A percentile compares a stretch with the other conserved stretches of the same genome.
These are phyloP conservation scores for Candida sanyiensis DNA, from an alignment of 805 yeast species.

Conservation along the genomic window DNA sequence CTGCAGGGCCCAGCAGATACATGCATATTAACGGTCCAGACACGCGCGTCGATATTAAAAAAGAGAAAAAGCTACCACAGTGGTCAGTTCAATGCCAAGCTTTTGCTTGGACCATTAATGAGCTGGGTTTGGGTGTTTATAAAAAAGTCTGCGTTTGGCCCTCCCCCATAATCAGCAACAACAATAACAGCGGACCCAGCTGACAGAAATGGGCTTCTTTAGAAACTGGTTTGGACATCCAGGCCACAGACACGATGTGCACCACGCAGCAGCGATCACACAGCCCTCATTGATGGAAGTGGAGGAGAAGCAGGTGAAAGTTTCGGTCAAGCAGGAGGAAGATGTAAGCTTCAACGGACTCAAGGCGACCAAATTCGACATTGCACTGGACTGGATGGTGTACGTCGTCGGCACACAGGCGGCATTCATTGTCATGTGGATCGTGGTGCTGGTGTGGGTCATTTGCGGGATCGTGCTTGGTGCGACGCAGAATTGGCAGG, in stretches of 20 bases:
- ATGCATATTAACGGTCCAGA: too few species aligned
- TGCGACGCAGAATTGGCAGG: conserved; percentile 9
- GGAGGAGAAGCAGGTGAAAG: background rate
- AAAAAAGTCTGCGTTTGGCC: too few species aligned
- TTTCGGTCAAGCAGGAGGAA: conserved; percentile 1
- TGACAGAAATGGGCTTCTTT: conserved; percentile 5
- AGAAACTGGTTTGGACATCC: conserved; percentile 7
- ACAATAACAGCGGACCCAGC: background rate
- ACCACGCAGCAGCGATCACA: background rate
- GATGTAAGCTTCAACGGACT: conserved; percentile 11
- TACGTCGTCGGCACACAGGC: conserved; percentile 8
- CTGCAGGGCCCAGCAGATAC: too few species aligned
- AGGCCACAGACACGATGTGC: conserved; percentile 5
- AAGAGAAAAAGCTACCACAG: too few species aligned
- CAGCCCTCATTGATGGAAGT: conserved; percentile 1
- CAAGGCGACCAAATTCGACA: conserved; percentile 9
- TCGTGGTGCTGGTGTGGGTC: conserved; percentile 4
- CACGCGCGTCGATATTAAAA: too few species aligned
- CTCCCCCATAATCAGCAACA: background rate
- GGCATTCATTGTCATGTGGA: conserved; percentile 8
- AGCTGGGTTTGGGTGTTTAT: too few species aligned
- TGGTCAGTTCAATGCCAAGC: too few species aligned
- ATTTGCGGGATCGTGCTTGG: conserved; percentile 6
- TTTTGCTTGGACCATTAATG: too few species aligned
- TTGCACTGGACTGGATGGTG: conserved; percentile 10